phyloP scores from a whole-genome alignment of 495 filamentous ascomycete species.

The Arthonia radiata region DNA sequence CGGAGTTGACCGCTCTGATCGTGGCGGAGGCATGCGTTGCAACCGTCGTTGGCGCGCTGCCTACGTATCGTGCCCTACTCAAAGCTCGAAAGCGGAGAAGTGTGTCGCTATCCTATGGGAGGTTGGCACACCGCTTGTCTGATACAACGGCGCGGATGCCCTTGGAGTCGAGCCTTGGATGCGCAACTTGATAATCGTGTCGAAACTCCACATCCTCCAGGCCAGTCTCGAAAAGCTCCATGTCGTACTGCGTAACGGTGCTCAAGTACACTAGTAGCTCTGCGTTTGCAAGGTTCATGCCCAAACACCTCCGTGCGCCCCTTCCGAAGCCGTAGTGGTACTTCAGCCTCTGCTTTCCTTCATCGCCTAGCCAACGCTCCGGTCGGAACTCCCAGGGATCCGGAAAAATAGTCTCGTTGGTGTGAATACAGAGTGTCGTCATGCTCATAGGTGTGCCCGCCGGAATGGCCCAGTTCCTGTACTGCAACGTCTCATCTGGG shows the following conservation, averaged over 20 bases:
- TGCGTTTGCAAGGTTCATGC: conserved; percentile 14
- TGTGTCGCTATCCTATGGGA: too few relatives aligned
- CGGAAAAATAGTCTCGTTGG: conserved; percentile 7
- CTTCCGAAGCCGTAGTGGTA: conserved; percentile 10
- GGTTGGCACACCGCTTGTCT: too few relatives aligned
- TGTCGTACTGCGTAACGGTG: conserved; percentile 11
- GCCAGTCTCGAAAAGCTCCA: conserved; percentile 17
- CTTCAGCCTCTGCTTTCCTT: conserved; percentile 5
- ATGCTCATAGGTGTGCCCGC: conserved; percentile 14
- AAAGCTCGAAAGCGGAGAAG: too few relatives aligned
- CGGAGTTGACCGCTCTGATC: too few relatives aligned
- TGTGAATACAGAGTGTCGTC: conserved; percentile 12
- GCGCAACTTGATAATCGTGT: conserved; percentile 15
- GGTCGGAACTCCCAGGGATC: conserved; percentile 8
- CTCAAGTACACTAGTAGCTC: conserved; percentile 14
- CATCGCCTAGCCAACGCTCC: conserved; percentile 7
- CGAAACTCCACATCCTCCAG: conserved; percentile 13
- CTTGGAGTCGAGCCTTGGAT: conserved; percentile 11
- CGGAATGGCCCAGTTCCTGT: conserved; percentile 22
- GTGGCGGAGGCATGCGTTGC: too few relatives aligned
- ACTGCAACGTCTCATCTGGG: conserved; percentile 14
- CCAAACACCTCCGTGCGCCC: conserved; percentile 11
- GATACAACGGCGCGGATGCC: conserved; percentile 12
- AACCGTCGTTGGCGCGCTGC: too few relatives aligned
- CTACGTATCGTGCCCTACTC: too few relatives aligned